Evolutionary conservation across 495 filamentous ascomycete genomes (phyloP).

Genomic region (Neurospora discreta): DNA sequence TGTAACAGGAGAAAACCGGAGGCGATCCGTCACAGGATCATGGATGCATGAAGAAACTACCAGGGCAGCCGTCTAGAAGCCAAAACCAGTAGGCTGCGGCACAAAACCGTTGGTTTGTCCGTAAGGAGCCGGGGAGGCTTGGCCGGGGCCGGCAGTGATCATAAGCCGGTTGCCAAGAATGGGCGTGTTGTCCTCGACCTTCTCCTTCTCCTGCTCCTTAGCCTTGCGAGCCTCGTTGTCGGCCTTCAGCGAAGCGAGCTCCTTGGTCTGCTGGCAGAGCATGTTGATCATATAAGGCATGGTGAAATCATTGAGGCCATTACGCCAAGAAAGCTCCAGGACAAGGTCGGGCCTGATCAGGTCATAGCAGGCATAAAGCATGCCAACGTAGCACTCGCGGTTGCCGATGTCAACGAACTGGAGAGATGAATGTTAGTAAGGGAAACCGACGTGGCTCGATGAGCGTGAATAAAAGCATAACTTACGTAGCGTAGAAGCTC

Average conservation of each 20-base stretch:
- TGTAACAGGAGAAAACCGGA: constrained; percentile 10
- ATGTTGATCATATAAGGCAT: constrained; percentile 99
- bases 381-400: constrained; percentile 97
- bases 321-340: constrained; percentile 94
- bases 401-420: constrained; percentile 99
- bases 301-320: constrained; percentile 90
- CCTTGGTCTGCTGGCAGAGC: constrained; percentile 77
- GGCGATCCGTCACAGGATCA: constrained; percentile 6
- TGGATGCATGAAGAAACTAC: constrained; percentile 16
- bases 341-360: constrained; percentile 85
- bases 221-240: constrained; percentile 97
- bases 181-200: constrained; percentile 82
- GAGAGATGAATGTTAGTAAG: constrained; percentile 19
- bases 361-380: constrained; percentile 98
- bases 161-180: constrained; percentile 90
- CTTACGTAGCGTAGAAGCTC: constrained; percentile 94
- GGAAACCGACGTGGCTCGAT: neutral
- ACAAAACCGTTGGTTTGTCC: constrained; percentile 70
- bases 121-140: constrained; percentile 50
- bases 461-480: constrained; percentile 12
- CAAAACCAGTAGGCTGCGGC: constrained; percentile 66
- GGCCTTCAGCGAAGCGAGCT: constrained; percentile 75
- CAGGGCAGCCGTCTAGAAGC: constrained; percentile 28
- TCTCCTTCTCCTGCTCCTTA: constrained; percentile 74
- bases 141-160: constrained; percentile 83